Base-by-base conservation (phyloP, 176 grass and related monocot species). In the Cenchrus fungigraminus region DNA sequence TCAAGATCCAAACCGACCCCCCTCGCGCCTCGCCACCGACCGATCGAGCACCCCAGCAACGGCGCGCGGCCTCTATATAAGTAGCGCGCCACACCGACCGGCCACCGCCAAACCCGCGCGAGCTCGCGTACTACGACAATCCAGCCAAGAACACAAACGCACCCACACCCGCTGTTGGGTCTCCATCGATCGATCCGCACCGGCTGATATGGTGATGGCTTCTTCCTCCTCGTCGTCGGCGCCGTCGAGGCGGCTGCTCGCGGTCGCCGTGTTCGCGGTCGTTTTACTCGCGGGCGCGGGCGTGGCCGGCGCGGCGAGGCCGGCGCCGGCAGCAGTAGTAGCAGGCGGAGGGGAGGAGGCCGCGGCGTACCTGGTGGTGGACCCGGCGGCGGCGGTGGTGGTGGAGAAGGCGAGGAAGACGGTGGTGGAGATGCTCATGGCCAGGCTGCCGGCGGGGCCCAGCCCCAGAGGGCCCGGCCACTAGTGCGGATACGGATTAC, bases 391-490 rank as follows among this genome's bases (percentile, higher is more conserved):
- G 56, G 82, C 45, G 49, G 73, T 64, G 42, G 63, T 51, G 79
- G 63, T 51, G 79, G 34, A 74, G 82, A 80, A 32, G 68, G 82
- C 82, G 62, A 85, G 49, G 68, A 73, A 77, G 46, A 75, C 88
- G 61, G 86, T 96, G 82, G 81, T 96, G 82, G 81, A 71, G 71
- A 87, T 87, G 16, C 91, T 88, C 85, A 73, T 92, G 71, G 94
- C 83, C 62, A 91, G 79, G 80, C 44, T 92, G 61, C 90, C 90
- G 51, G 89, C 94, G 4, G 94, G 94, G 17, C 74, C 94, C 1
- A 94, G 94, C 82, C 90, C 88, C 5, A 91, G 60, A 68, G 94
- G 94, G 0, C 76, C 90, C 3, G 94, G 92, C 0, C 92, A 97
- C 65, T 94, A 94, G 88, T 12, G 52, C 52, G 50, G 45, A 46